These are phyloP conservation scores for Zea luxurians DNA, from an alignment of 176 grass and related monocot genomes.

Conservation along the genomic window DNA sequence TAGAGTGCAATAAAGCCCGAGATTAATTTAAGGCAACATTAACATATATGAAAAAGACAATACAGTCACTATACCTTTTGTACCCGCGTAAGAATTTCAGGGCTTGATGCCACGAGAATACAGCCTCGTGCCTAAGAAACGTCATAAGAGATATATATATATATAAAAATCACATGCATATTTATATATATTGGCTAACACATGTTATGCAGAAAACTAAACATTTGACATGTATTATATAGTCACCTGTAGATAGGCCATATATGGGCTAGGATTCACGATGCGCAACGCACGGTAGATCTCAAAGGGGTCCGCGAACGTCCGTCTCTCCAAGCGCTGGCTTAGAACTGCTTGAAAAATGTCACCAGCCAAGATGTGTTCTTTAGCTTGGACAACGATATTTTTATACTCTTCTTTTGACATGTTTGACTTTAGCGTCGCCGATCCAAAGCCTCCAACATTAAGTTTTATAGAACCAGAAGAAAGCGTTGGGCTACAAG, in stretches of 20 bases:
- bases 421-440: slow-evolving; percentile 69
- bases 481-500: slow-evolving; percentile 70
- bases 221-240: slow-evolving; percentile 1
- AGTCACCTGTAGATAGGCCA: slow-evolving; percentile 86
- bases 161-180: background rate
- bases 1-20: background rate
- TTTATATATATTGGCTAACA: slow-evolving; percentile 2
- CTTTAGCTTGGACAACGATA: slow-evolving; percentile 71
- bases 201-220: background rate
- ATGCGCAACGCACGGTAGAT: slow-evolving; percentile 83
- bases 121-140: slow-evolving; percentile 55
- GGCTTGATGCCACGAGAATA: slow-evolving; percentile 84
- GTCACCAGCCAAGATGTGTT: slow-evolving; percentile 82
- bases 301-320: slow-evolving; percentile 87
- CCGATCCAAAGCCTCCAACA: slow-evolving; percentile 56
- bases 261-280: slow-evolving; percentile 91
- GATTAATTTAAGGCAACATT: background rate
- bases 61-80: slow-evolving; percentile 50
- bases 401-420: slow-evolving; percentile 69
- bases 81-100: slow-evolving; percentile 84
- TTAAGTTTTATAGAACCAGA: slow-evolving; percentile 68
- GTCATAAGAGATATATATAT: background rate
- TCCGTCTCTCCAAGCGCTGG: slow-evolving; percentile 83
- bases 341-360: slow-evolving; percentile 96
- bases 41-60: background rate